phyloP scores from a whole-genome alignment of 768 basidiomycete species.

The Dentipellis sp. region DNA sequence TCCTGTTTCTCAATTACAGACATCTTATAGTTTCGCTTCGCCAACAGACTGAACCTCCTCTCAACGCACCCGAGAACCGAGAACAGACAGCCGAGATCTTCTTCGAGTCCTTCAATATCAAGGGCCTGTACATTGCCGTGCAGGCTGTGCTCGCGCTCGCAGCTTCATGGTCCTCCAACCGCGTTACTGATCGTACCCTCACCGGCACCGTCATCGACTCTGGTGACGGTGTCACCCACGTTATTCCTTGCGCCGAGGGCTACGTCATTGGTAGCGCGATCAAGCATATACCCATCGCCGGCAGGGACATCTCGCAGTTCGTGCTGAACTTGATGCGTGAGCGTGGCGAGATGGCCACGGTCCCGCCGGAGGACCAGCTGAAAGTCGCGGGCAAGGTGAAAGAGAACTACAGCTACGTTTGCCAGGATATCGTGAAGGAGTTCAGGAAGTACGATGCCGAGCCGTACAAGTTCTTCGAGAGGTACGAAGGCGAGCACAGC shows the following conservation, averaged over 20 bases:
- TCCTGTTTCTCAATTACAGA: too few relatives aligned
- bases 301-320: slow-evolving; percentile 94
- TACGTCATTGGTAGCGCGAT: slow-evolving; percentile 99
- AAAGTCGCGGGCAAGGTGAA: slow-evolving; percentile 90
- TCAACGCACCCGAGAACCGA: slow-evolving; percentile 96
- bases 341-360: slow-evolving; percentile 82
- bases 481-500: slow-evolving; percentile 88
- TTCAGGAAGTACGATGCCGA: slow-evolving; percentile 97
- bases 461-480: slow-evolving; percentile 89
- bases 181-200: slow-evolving; percentile 81
- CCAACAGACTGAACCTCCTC: slow-evolving; percentile 90
- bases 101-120: slow-evolving; percentile 99
- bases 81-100: slow-evolving; percentile 99
- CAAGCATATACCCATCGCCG: slow-evolving; percentile 98
- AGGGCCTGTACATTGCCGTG: slow-evolving; percentile 96
- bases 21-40: background rate
- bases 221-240: slow-evolving; percentile 98
- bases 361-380: slow-evolving; percentile 93
- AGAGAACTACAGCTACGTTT: slow-evolving; percentile 97
- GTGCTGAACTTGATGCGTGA: slow-evolving; percentile 94
- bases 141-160: slow-evolving; percentile 98
- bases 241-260: slow-evolving; percentile 92
- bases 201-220: slow-evolving; percentile 99
- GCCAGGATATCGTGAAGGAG: slow-evolving; percentile 98
- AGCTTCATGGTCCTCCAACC: slow-evolving; percentile 91